Percentiles rank a stretch among this genome's conserved stretches.
These are phyloP conservation scores for Pleurotus cornucopiae DNA, from an alignment of 768 basidiomycete species.

Conservation along the genomic window DNA sequence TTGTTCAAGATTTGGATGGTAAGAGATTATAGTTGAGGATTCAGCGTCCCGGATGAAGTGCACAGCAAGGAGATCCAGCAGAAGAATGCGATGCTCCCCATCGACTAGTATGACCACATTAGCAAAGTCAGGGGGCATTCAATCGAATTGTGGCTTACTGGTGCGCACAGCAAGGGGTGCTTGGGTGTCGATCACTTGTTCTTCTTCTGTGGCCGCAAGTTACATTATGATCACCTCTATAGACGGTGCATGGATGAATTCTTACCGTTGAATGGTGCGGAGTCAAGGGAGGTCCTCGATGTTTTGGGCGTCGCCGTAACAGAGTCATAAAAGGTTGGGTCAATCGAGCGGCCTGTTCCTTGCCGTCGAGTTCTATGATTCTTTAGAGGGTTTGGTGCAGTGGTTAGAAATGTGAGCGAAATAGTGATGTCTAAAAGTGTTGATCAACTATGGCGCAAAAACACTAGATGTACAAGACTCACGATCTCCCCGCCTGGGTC, in stretches of 20 bases:
- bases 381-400: not conserved
- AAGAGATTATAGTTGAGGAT: conserved; percentile 47
- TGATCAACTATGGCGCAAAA: not conserved
- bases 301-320: not conserved
- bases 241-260: not conserved
- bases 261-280: not conserved
- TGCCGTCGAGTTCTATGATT: not conserved
- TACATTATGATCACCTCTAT: not conserved
- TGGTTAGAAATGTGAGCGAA: conserved; percentile 27
- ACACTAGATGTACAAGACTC: conserved; percentile 11
- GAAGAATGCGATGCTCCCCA: conserved; percentile 25
- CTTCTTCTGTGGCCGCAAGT: not conserved
- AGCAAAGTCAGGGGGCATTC: not conserved
- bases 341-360: not conserved
- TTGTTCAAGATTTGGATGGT: conserved; percentile 29
- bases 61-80: conserved; percentile 43
- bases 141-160: conserved; percentile 15
- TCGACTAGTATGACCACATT: conserved; percentile 8
- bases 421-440: conserved; percentile 35
- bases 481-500: conserved; percentile 29
- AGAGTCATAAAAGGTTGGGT: too few species aligned
- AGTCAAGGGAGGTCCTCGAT: not conserved
- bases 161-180: conserved; percentile 32
- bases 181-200: conserved; percentile 34
- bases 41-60: conserved; percentile 42